These are phyloP conservation scores for Psilocybe tampanensis DNA, from an alignment of 768 basidiomycete species.

Conservation along the genomic window DNA sequence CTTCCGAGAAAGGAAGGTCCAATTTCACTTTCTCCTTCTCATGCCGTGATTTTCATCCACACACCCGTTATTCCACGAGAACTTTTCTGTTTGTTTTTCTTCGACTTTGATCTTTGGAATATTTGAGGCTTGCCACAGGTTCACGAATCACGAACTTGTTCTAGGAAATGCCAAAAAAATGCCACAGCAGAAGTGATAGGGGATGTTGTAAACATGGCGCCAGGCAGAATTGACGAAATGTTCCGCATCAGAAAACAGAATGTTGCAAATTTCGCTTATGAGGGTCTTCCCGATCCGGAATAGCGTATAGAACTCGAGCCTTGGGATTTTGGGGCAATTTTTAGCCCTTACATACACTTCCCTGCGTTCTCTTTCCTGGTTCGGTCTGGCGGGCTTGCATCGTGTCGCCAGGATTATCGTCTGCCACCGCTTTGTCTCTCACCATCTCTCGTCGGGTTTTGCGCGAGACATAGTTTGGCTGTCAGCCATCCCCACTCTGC, in stretches of 20 bases:
- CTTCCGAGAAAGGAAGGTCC: constrained; percentile 6
- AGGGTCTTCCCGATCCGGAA: background rate
- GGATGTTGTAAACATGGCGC: background rate
- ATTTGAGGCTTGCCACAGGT: background rate
- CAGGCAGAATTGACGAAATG: constrained; percentile 1
- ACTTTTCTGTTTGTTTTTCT: background rate
- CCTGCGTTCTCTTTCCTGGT: constrained; percentile 13
- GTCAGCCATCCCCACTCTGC: constrained; percentile 6
- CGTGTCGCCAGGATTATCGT: constrained; percentile 11
- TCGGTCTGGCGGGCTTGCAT: constrained; percentile 16
- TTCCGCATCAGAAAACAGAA: constrained; percentile 7
- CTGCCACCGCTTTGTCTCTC: constrained; percentile 3
- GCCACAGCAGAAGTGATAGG: background rate
- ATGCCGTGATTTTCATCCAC: background rate
- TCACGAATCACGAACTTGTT: no score
- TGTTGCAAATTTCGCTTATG: constrained; percentile 14
- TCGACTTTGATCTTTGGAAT: background rate
- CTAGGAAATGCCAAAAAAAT: background rate
- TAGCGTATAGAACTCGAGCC: constrained; percentile 7
- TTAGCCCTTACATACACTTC: constrained; percentile 7
- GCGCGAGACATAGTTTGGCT: constrained; percentile 1
- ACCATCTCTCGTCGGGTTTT: constrained; percentile 6
- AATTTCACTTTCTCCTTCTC: constrained; percentile 9
- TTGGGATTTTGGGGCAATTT: constrained; percentile 6
- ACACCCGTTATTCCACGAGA: background rate